Evolutionary conservation across 2,329 filamentous ascomycete genomes (phyloP), one percentile per base, ranked within the genome.

Genomic region (Colletotrichum sp.): DNA sequence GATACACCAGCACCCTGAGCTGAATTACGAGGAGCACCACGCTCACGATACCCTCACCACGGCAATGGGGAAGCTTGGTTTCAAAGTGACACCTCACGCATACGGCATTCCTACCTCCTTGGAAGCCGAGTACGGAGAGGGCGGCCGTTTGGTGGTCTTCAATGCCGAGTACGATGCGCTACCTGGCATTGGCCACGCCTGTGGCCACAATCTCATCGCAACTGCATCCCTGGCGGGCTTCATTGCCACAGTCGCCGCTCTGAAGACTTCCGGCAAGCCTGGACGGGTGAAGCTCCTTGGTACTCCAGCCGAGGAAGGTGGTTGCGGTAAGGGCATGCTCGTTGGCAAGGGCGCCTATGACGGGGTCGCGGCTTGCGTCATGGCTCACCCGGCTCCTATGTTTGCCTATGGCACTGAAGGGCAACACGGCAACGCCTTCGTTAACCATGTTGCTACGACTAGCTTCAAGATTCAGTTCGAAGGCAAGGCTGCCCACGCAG

Each of bases 401-500:
- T 49, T 49, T 49, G 39, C 39, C 39, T 49, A 49, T 10, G 39
- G 39, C 39, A 49, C 9, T 18, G 39, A 49, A n/a, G 39, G 39
- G 18, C 39, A 9, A 49, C 18, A 49, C 10, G 18, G 39, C 39
- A 49, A 49, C 39, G 39, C 39, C 18, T 49, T 49, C 9, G 39
- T 49, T 2, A 49, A 49, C 4, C 39, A 49, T 49, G 39, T 49
- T 18, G 39, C 39, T 12, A 49, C 39, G 8, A 49, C 39, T n/a
- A 49, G 39, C 18, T 49, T 49, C 39, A 49, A 49, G 39, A 49
- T 66, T 16, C 32, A 36, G 8, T 72, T 55, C 69, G 13, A 36
- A 15, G 69, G 69, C 44, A 32, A 32, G 28, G 60, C 62, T 18
- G 62, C 79, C 8, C 86, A 88, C 63, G 86, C 86, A 0, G 85